Evolutionary conservation across 208 protist species (phyloP), one percentile per base, ranked within the genome.

Genomic region (Novymonas esmeraldas): DNA sequence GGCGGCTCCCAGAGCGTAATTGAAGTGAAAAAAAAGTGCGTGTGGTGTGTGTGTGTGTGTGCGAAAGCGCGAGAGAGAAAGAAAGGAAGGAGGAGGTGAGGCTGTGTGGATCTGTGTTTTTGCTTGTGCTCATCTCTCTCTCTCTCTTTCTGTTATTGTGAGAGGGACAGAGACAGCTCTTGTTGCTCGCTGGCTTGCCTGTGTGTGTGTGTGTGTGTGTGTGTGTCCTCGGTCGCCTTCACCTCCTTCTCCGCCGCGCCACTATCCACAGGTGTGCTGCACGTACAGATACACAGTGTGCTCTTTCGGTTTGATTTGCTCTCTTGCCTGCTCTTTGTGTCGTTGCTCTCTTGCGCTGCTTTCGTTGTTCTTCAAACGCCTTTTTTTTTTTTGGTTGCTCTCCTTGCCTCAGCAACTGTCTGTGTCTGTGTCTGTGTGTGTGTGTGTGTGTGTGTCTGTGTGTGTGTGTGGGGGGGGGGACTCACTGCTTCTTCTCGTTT

Each of bases 71-170:
- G n/a, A n/a, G n/a, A n/a, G n/a, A n/a, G n/a, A n/a, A n/a, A n/a
- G n/a, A n/a, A n/a, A n/a, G n/a, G n/a, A n/a, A n/a, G n/a, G n/a
- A n/a, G n/a, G n/a, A n/a, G n/a, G n/a, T n/a, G n/a, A n/a, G n/a
- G n/a, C n/a, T n/a, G n/a, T n/a, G 29, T 48, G 24, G 16, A 6
- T 49, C 28, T 36, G 29, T 39, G 38, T 16, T 56, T 55, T 20
- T 60, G 44, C 45, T 54, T 67, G 39, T 63, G 26, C 11, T 65
- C 64, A 11, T 45, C 24, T 51, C 20, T 51, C 9, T 36, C 18
- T 51, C n/a, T 38, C 6, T 38, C 4, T 49, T 26, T 7, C 7
- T 44, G 26, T 50, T 5, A 3, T 2, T 62, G 22, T n/a, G 1
- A 42, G 34, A 14, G 42, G 18, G 16, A n/a, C 45, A 50, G 2